Base-by-base conservation (phyloP, 2,329 filamentous ascomycete genomes). In the Colletotrichum costaricense region DNA sequence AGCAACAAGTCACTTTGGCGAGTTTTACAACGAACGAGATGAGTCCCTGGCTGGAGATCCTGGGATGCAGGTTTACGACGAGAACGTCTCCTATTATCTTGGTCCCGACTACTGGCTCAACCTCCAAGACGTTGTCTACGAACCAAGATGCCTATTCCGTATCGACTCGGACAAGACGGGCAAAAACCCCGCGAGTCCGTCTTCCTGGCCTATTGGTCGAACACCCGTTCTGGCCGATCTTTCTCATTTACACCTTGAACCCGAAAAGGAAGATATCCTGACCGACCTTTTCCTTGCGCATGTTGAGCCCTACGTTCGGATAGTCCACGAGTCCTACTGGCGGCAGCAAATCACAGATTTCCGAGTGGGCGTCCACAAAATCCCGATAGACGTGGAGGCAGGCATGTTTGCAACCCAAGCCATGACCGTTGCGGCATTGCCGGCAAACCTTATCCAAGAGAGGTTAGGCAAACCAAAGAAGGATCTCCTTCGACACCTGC, bases 31-130 rank as follows among this genome's bases (percentile, higher is more conserved):
- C 35, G 62, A 73, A 49, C 42, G 42, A 49, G 42, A 49, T 3
- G 67, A 73, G n/a, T 26, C 67, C 16, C 28, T 38, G 60, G 60
- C 67, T 5, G 67, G 71, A 22, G 72, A 74, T 24, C 69, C 63
- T 9, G 72, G 72, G 5, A 73, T 68, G 63, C 72, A 74, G 6
- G 64, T 74, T 5, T 72, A 67, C 64, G 72, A 74, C 49, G 67
- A 72, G 3, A 66, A 73, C 38, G 69, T 73, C 3, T 74, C 72
- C n/a, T 74, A 65, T n/a, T 73, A 74, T 22, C 69, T 74, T 28
- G 72, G 72, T 1, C 72, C 72, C 7, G 68, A 69, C 28, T 69
- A 69, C 65, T 74, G 72, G 72, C 69, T 74, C 28, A 74, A 72
- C 46, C 58, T 73, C 2, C 72, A 74, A 33, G 69, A 74, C 5